Evolutionary conservation across 1,284 basidiomycete genomes (phyloP).

Genomic region (Microbotryomycetes sp.): DNA sequence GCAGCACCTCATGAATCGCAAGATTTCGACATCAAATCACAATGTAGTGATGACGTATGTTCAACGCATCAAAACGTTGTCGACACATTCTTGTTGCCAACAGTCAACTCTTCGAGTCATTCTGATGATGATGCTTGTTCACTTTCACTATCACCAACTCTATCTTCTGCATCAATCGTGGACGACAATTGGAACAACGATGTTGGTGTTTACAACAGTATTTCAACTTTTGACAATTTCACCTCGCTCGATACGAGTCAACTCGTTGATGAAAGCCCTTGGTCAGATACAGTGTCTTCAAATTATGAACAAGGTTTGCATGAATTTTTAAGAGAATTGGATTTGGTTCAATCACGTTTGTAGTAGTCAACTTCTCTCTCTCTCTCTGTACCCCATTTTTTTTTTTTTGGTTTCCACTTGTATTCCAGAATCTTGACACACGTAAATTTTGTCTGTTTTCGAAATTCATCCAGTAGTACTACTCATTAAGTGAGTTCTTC

Average conservation of each 20-base stretch:
- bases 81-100: background rate
- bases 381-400: no score
- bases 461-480: background rate
- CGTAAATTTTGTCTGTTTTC: background rate
- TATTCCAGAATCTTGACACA: background rate
- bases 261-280: no score
- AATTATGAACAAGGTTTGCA: background rate
- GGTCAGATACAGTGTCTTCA: no score
- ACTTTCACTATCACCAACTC: background rate
- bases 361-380: background rate
- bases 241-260: no score
- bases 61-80: no score
- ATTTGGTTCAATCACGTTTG: background rate
- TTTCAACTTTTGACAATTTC: no score
- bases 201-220: no score
- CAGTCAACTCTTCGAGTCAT: background rate
- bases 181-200: no score
- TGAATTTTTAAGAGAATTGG: background rate
- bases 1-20: background rate
- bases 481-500: no score
- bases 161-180: no score
- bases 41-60: no score
- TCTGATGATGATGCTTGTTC: no score
- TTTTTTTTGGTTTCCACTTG: background rate
- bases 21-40: background rate